Conservation (phyloP, 2,329 filamentous ascomycete genomes). For the Phialophora verrucosa region DNA sequence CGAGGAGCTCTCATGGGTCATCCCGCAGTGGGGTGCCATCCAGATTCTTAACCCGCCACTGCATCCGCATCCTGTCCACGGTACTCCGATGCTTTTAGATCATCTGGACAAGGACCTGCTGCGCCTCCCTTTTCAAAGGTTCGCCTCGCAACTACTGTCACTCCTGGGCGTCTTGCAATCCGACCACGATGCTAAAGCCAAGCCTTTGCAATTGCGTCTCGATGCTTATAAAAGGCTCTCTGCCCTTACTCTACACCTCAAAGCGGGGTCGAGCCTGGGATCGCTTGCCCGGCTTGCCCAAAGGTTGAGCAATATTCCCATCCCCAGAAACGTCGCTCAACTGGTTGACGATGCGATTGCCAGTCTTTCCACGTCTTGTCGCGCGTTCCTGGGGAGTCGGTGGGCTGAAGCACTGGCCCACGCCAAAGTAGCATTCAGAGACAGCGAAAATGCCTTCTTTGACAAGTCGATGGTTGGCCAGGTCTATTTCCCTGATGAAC, state of each 20-base stretch:
- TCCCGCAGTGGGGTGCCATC: slow-evolving; percentile 92
- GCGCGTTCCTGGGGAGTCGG: slow-evolving; percentile 65
- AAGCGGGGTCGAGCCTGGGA: slow-evolving; percentile 91
- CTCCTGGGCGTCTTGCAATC: slow-evolving; percentile 76
- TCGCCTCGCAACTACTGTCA: slow-evolving; percentile 86
- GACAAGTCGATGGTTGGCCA: slow-evolving; percentile 99
- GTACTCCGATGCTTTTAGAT: slow-evolving; percentile 37
- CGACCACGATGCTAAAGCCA: slow-evolving; percentile 14
- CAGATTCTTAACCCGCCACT: slow-evolving; percentile 66
- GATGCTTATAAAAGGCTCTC: slow-evolving; percentile 85
- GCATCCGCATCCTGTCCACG: slow-evolving; percentile 40
- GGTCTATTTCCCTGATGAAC: slow-evolving; percentile 97
- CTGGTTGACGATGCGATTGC: slow-evolving; percentile 80
- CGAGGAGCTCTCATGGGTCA: slow-evolving; percentile 78
- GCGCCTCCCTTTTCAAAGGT: slow-evolving; percentile 81
- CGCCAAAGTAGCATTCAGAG: slow-evolving; percentile 81
- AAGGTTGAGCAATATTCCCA: slow-evolving; percentile 86
- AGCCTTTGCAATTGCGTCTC: slow-evolving; percentile 80
- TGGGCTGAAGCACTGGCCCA: slow-evolving; percentile 74
- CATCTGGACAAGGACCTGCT: slow-evolving; percentile 70
- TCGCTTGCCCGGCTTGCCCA: slow-evolving; percentile 84
- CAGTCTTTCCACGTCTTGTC: slow-evolving; percentile 73
- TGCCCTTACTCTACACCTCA: slow-evolving; percentile 81
- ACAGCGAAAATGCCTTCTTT: slow-evolving; percentile 94
- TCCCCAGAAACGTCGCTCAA: slow-evolving; percentile 82